These are phyloP conservation scores for Cryphonectria carpinicola DNA, from an alignment of 2,329 filamentous ascomycete genomes.

Conservation along the genomic window DNA sequence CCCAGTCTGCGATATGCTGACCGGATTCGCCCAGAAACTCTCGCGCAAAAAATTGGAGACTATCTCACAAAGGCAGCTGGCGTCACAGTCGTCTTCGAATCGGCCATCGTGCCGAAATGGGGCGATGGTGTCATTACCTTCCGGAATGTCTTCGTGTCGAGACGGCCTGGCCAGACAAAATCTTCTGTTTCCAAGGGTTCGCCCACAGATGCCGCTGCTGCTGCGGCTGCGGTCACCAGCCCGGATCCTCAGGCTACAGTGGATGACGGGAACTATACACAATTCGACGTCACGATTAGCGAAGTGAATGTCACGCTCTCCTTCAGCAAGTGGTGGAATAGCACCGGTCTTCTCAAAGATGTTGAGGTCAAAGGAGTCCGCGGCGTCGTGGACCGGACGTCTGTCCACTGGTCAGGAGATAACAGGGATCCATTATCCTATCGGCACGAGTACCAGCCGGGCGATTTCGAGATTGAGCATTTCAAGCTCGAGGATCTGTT, in stretches of 20 bases:
- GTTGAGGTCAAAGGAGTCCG: slow-evolving; percentile 94
- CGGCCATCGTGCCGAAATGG: slow-evolving; percentile 96
- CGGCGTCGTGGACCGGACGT: slow-evolving; percentile 88
- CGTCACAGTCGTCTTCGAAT: slow-evolving; percentile 93
- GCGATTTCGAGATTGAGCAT: slow-evolving; percentile 95
- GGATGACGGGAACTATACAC: slow-evolving; percentile 96
- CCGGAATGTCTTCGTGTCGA: slow-evolving; percentile 93
- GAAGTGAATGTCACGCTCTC: slow-evolving; percentile 96
- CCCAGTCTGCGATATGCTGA: slow-evolving; percentile 20
- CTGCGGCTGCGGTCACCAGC: slow-evolving; percentile 69
- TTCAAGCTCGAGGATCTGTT: slow-evolving; percentile 96
- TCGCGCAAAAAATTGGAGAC: slow-evolving; percentile 92
- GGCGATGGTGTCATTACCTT: slow-evolving; percentile 93
- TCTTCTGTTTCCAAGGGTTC: slow-evolving; percentile 93
- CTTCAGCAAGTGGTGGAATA: slow-evolving; percentile 99
- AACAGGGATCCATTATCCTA: slow-evolving; percentile 82
- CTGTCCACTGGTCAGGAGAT: slow-evolving; percentile 71
- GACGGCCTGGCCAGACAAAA: slow-evolving; percentile 79
- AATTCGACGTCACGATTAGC: slow-evolving; percentile 93
- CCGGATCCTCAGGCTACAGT: slow-evolving; percentile 49
- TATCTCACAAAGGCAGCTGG: slow-evolving; percentile 94
- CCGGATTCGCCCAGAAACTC: slow-evolving; percentile 65
- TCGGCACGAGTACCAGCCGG: slow-evolving; percentile 82
- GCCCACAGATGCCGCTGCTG: slow-evolving; percentile 79
- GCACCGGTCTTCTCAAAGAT: slow-evolving; percentile 86